Evolutionary conservation across 1,284 basidiomycete species (phyloP), one percentile per base, ranked within the genome.

Genomic region (Trametes sp.): DNA sequence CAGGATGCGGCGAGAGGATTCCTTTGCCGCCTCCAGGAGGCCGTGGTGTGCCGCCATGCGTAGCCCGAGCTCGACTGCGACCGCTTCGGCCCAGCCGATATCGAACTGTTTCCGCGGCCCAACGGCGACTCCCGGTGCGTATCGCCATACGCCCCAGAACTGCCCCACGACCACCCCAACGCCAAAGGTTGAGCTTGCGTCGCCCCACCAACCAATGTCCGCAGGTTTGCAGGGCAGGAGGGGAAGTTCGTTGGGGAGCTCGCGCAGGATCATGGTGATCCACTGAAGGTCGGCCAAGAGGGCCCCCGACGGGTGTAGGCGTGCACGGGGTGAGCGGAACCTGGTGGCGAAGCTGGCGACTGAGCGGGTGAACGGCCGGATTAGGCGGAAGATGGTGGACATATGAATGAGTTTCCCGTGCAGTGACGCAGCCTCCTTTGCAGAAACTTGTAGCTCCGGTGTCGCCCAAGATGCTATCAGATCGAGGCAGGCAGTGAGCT

Each of bases 171-270:
- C 70, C 0, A 81, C 61, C 0, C 80, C 80, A 14, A 81, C 74
- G 0, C 80, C 78, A 57, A 76, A 80, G 0, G 75, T 78, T 0
- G 76, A 72, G 67, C 76, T 79, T 0, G 79, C 76, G 62, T 80
- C 77, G 9, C 75, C 78, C 76, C 76, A 81, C 75, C 76, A 78
- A 19, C 63, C 62, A 1, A 77, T 21, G 65, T 78, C 74, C 4
- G 63, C 13, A 4, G 73, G 69, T 0, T 59, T 60, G 1, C 66
- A 41, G 4, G 38, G 21, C 0, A 50, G 2, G 1, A 75, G 54
- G 0, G 74, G 75, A 1, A 73, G 59, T 13, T 45, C 41, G 60
- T 73, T 73, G 0, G 74, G 76, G 0, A 70, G 53, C 0, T 13
- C 11, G 1, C 53, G 5, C 3, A 77, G 56, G 2, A 77, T 62